Evolutionary conservation across 805 yeast genomes (phyloP).

Genomic region (Cyberlindnera xishuangbannaensis): DNA sequence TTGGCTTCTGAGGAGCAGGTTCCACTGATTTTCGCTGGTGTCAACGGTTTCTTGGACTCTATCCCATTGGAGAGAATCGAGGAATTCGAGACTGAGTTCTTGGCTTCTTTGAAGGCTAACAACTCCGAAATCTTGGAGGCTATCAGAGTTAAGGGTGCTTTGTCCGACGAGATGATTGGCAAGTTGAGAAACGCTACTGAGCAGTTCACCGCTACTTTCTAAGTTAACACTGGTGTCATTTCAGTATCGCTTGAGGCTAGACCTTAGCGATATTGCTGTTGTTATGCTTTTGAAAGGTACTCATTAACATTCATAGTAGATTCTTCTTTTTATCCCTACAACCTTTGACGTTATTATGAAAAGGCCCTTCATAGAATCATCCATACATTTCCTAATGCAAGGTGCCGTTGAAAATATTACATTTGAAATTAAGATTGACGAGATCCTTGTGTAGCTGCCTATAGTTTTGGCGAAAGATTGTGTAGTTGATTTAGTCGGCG

Average conservation of each 20-base stretch:
- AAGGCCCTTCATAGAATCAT: conserved; percentile 15
- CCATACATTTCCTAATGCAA: conserved; percentile 16
- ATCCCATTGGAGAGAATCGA: conserved; percentile 80
- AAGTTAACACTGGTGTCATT: conserved; percentile 23
- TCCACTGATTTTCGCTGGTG: conserved; percentile 98
- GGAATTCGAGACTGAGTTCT: conserved; percentile 89
- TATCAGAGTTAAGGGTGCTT: conserved; percentile 84
- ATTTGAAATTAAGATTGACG: not conserved
- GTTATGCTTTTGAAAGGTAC: conserved; percentile 12
- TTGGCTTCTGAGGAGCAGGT: conserved; percentile 98
- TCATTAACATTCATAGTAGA: conserved; percentile 20
- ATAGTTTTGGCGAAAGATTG: too few relatives aligned
- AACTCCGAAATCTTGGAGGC: conserved; percentile 78
- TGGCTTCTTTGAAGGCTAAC: conserved; percentile 86
- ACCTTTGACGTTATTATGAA: conserved; percentile 21
- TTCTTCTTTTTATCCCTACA: conserved; percentile 14
- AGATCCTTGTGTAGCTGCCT: too few relatives aligned
- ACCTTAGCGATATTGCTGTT: conserved; percentile 6
- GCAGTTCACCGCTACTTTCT: conserved; percentile 88
- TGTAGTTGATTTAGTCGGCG: too few relatives aligned
- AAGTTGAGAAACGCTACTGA: conserved; percentile 88
- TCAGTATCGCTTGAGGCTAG: conserved; percentile 5
- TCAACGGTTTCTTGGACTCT: conserved; percentile 95
- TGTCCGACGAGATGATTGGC: conserved; percentile 80
- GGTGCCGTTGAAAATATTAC: conserved; percentile 12